Conservation (phyloP, 2,329 filamentous ascomycete species). For the Coniosporium tulheliwenetii region DNA sequence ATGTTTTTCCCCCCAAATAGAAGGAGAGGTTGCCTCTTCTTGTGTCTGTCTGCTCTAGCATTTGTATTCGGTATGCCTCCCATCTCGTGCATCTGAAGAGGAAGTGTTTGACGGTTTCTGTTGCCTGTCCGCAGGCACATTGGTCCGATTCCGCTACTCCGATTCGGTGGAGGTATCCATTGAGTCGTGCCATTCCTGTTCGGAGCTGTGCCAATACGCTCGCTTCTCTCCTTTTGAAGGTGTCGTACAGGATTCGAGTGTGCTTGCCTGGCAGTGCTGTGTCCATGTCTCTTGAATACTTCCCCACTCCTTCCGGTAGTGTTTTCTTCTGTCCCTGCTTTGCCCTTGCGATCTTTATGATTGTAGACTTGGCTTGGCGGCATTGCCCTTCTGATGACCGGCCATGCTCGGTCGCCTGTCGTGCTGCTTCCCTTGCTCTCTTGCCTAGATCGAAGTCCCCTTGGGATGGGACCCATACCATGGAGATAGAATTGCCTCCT, state of each 20-base stretch:
- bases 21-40: too few species aligned
- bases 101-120: slow-evolving; percentile 1
- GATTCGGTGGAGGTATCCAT: neutral
- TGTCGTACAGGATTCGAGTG: slow-evolving; percentile 1
- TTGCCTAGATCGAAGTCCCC: neutral
- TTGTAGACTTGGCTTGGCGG: neutral
- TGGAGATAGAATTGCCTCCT: too few species aligned
- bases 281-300: neutral
- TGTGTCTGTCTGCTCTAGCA: too few species aligned
- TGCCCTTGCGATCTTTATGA: neutral
- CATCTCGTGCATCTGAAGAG: slow-evolving; percentile 1
- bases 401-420: too few species aligned
- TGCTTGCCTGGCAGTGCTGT: neutral
- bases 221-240: neutral
- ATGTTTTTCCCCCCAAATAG: too few species aligned
- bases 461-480: neutral
- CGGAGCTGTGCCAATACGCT: neutral
- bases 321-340: neutral
- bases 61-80: neutral
- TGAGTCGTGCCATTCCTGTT: neutral
- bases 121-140: neutral
- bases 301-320: neutral
- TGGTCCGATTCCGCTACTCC: neutral
- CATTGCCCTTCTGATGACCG: too few species aligned
- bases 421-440: neutral